Base-by-base conservation (phyloP, 306 rosid genomes). In the Rosa rugosa region DNA sequence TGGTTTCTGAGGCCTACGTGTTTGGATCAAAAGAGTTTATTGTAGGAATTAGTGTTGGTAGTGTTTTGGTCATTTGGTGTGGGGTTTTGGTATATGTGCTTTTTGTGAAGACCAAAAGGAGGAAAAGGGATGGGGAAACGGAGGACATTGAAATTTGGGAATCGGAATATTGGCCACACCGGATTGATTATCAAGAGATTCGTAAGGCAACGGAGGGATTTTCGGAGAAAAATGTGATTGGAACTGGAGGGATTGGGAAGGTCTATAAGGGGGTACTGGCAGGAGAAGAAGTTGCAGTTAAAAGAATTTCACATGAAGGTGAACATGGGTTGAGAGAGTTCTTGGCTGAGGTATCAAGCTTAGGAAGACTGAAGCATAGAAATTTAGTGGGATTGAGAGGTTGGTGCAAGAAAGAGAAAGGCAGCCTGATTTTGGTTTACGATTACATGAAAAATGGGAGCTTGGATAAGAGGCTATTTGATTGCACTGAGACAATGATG, bases 381-480 rank as follows among this genome's bases (percentile, higher is more conserved):
- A 90, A 90, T 31, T 83, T 90, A 46, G 93, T 90, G 17, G 83
- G 87, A 22, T 57, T 89, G 18, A 85, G 82, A 82, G 97, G 96
- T n/a, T 92, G 97, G 97, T 92, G 93, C 77, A 92, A 84, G 69
- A 83, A 79, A 54, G 92, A 88, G 40, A 87, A 69, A 40, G 84
- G 86, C 69, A 87, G 73, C 70, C 83, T 92, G 54, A 82, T 90
- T 69, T 69, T 90, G 77, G 85, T 89, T 51, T 92, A 90, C 60
- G 96, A 92, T 76, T 92, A 84, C 77, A 89, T 90, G 97, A 76
- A 60, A 40, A 86, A 89, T 69, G 92, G 97, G 71, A 54, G 27
- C 62, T 56, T n/a, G 27, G 62, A 56, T n/a, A 56, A 56, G 62
- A 56, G 86, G 76, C 44, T 92, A 44, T 92, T 87, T 50, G 96